Evolutionary conservation across 208 protist species (phyloP).

Genomic region (Leishmania gerbilli): DNA sequence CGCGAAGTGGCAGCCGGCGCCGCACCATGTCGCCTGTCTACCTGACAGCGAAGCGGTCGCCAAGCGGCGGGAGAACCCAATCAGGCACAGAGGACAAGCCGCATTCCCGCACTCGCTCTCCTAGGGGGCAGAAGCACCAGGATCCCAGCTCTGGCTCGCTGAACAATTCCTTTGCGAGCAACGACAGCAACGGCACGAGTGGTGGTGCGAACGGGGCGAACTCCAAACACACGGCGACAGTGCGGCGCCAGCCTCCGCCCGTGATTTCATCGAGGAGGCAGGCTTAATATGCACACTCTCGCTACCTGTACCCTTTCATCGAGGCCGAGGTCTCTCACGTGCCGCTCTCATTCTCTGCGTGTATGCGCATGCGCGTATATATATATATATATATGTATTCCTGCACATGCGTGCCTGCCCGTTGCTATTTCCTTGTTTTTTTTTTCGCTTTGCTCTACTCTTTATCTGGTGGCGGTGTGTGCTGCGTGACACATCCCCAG

Average conservation of each 20-base stretch:
- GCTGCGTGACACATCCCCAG: not conserved
- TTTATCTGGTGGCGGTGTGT: not conserved
- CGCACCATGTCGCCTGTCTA: constrained; percentile 24
- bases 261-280: constrained; percentile 53
- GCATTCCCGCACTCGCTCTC: constrained; percentile 19
- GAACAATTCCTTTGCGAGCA: constrained; percentile 27
- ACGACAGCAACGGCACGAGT: constrained; percentile 10
- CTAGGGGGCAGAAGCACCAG: constrained; percentile 23
- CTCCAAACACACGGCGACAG: constrained; percentile 25
- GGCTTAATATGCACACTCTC: constrained; percentile 1
- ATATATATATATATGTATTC: not conserved
- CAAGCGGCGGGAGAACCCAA: constrained; percentile 2
- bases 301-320: not conserved
- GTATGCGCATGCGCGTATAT: not conserved
- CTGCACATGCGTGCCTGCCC: not conserved
- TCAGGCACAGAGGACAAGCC: constrained; percentile 10
- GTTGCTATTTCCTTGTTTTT: not conserved
- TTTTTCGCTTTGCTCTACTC: not conserved
- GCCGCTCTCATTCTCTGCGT: not conserved
- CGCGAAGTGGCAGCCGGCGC: constrained; percentile 24
- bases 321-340: not conserved
- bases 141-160: constrained; percentile 13
- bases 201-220: constrained; percentile 17
- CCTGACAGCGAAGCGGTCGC: constrained; percentile 10
- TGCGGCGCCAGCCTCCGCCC: constrained; percentile 49